These are phyloP conservation scores for Rosa multiflora DNA, from an alignment of 306 rosid genomes.

Conservation along the genomic window DNA sequence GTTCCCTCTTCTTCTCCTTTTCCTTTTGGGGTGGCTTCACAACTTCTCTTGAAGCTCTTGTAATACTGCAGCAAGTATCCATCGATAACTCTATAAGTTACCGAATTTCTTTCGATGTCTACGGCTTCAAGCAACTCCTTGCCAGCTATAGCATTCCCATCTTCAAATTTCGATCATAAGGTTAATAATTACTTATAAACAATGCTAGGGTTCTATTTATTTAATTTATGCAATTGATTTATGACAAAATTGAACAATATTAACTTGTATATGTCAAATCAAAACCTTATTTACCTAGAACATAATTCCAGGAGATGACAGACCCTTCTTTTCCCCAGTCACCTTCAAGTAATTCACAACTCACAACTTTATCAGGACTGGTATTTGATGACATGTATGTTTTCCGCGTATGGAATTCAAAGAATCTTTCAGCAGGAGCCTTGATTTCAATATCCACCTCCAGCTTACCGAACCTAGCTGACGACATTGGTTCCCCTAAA, in stretches of 20 bases:
- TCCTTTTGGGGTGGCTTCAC: not conserved
- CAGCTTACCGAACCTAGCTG: not conserved
- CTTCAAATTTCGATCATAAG: not conserved
- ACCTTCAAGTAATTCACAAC: not conserved
- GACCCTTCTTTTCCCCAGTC: not conserved
- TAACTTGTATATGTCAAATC: not conserved
- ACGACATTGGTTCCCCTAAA: not conserved
- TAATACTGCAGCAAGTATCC: not conserved
- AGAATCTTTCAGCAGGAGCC: not conserved
- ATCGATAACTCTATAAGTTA: not conserved
- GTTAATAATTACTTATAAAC: not conserved
- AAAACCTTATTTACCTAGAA: not conserved
- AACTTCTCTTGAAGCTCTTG: conserved; percentile 2
- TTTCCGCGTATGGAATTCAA: not conserved
- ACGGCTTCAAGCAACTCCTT: not conserved
- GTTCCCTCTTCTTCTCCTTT: not conserved
- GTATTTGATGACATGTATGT: no score
- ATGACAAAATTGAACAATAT: not conserved
- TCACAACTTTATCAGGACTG: not conserved
- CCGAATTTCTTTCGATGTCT: not conserved
- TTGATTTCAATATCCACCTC: not conserved
- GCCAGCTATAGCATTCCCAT: not conserved
- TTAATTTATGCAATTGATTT: not conserved
- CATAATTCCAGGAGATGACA: not conserved
- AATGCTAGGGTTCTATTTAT: not conserved